Evolutionary conservation across 2,329 filamentous ascomycete genomes (phyloP), one percentile per base, ranked within the genome.

Genomic region (Xylaria sp.): DNA sequence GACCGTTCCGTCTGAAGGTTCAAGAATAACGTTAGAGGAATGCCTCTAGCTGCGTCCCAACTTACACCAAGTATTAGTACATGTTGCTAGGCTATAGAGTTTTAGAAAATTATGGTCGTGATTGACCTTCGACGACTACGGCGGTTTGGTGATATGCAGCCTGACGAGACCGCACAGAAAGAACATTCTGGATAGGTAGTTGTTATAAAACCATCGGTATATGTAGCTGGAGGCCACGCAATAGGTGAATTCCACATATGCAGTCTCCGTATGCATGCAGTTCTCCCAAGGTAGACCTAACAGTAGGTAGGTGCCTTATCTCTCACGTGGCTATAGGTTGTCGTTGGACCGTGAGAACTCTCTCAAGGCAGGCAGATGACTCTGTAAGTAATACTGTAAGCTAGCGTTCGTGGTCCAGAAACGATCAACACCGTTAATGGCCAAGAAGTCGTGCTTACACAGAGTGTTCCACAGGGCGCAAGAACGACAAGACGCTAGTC

Each of bases 1-100:
- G 63, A 51, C n/a, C 46, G 46, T 70, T 67, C 63, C 57, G 53
- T 38, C 53, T 57, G 36, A 57, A 63, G 57, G 58, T 60, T 60
- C 63, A 49, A 59, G 6, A 59, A 59, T 54, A 51, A 57, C 64
- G 49, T 56, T 40, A 42, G 31, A 49, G 28, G 56, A 28, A 57
- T 44, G 36, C n/a, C 13, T 67, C 17, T 62, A 20, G 40, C 49
- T 15, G 31, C 23, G 31, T 46, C 40, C 9, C 20, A 58, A 59
- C 42, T 40, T 33, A 57, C 33, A 56, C 36, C n/a, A 51, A 61
- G 44, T 13, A 40, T 17, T 38, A 65, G 44, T n/a, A 40, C 20
- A 31, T 6, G 20, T n/a, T 56, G 38, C 42, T 46, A 40, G 48
- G 36, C 40, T 26, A 38, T 33, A 31, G n/a, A 56, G 17, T 54